Percentiles rank a stretch among this genome's conserved stretches.
Conservation (phyloP, 106 monocot genomes). For the Dioscorea alata region DNA sequence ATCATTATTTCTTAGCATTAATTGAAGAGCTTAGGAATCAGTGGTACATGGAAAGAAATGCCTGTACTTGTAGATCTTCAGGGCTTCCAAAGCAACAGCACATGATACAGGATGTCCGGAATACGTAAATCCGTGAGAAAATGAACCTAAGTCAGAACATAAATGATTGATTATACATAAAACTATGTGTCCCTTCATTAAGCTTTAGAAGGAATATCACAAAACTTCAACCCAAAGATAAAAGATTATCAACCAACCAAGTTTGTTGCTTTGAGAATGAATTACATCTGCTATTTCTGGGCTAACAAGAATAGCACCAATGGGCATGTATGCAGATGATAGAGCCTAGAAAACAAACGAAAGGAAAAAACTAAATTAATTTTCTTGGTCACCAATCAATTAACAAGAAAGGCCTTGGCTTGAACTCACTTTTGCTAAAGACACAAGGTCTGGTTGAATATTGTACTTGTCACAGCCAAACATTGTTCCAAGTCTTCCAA, state of each 20-base stretch:
- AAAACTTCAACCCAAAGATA: too few species aligned
- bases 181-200: too few species aligned
- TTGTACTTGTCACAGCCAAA: conserved; percentile 90
- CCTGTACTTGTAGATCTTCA: conserved; percentile 80
- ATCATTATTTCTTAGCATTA: too few species aligned
- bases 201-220: too few species aligned
- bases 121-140: conserved; percentile 97
- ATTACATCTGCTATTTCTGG: conserved; percentile 88
- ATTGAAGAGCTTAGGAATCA: too few species aligned
- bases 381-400: too few species aligned
- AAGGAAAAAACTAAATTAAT: not conserved
- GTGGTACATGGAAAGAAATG: too few species aligned
- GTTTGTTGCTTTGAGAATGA: conserved; percentile 94
- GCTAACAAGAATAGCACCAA: conserved; percentile 88
- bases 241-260: conserved; percentile 35
- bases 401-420: not conserved
- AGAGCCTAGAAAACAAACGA: conserved; percentile 54
- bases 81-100: conserved; percentile 90
- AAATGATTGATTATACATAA: too few species aligned
- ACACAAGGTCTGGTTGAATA: conserved; percentile 91
- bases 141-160: conserved; percentile 45
- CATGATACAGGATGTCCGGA: conserved; percentile 96
- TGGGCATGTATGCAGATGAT: conserved; percentile 95
- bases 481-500: conserved; percentile 96
- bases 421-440: conserved; percentile 71